Conservation (phyloP, 495 filamentous ascomycete genomes). For the Aspergillus haitiensis region DNA sequence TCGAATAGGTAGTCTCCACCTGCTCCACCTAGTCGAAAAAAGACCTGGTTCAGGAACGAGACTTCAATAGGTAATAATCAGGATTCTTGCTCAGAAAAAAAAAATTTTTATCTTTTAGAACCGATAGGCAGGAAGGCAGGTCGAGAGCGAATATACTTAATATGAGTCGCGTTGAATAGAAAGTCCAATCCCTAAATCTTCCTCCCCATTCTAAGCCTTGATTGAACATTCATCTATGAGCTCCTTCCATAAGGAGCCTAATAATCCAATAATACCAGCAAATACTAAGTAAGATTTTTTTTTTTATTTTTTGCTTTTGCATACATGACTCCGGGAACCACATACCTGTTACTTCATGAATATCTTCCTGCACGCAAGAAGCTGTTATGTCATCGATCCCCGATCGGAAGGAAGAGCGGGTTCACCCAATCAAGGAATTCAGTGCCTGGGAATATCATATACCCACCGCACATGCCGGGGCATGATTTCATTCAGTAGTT, state of each 20-base stretch:
- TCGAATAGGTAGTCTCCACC: constrained; percentile 33
- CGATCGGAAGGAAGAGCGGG: constrained; percentile 1
- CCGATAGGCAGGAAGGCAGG: too few relatives aligned
- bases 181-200: too few relatives aligned
- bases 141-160: too few relatives aligned
- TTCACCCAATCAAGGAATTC: constrained; percentile 14
- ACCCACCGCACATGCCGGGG: not conserved
- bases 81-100: not conserved
- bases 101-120: not conserved
- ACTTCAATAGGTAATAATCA: not conserved
- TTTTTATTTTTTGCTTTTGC: too few relatives aligned
- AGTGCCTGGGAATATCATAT: not conserved
- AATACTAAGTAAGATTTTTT: too few relatives aligned
- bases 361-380: not conserved
- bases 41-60: constrained; percentile 32
- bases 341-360: not conserved
- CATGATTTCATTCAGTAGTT: constrained; percentile 14
- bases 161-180: too few relatives aligned
- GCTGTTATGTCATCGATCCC: constrained; percentile 6
- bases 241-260: too few relatives aligned
- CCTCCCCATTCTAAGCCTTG: too few relatives aligned
- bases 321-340: too few relatives aligned
- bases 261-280: too few relatives aligned
- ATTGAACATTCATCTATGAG: too few relatives aligned
- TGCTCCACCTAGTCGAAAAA: constrained; percentile 40